Percentiles rank a stretch among this genome's conserved stretches.
Conservation (phyloP, 2,329 filamentous ascomycete species). For the Xylariaceae sp. region DNA sequence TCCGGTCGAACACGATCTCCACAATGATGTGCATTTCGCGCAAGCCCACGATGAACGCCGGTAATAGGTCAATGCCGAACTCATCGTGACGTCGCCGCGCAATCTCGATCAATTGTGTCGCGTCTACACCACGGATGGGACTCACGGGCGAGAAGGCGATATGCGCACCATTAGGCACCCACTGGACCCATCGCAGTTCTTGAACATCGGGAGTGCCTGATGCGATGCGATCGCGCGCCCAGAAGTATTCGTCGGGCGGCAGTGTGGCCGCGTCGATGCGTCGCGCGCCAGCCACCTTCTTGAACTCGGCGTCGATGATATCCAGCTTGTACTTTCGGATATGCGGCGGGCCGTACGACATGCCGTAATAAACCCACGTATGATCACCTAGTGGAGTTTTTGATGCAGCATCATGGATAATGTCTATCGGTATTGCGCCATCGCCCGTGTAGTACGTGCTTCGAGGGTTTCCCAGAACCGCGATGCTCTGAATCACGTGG, state of each 20-base stretch:
- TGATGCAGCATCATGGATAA: slow-evolving; percentile 42
- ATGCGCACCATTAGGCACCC: slow-evolving; percentile 53
- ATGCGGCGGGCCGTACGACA: slow-evolving; percentile 44
- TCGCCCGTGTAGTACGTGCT: slow-evolving; percentile 42
- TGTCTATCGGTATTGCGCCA: slow-evolving; percentile 42
- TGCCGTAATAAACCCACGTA: slow-evolving; percentile 47
- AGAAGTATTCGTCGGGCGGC: slow-evolving; percentile 44
- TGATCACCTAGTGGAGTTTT: slow-evolving; percentile 43
- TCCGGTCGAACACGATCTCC: slow-evolving; percentile 44
- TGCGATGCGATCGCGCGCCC: slow-evolving; percentile 41
- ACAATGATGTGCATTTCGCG: slow-evolving; percentile 53
- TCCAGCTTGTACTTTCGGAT: slow-evolving; percentile 44
- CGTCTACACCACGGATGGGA: slow-evolving; percentile 51
- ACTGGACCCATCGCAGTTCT: slow-evolving; percentile 51
- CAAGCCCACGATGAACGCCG: slow-evolving; percentile 48
- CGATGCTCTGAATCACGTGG: slow-evolving; percentile 46
- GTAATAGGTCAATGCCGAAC: slow-evolving; percentile 49
- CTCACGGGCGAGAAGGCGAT: slow-evolving; percentile 54
- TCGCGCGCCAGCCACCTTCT: slow-evolving; percentile 40
- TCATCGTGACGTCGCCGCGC: slow-evolving; percentile 44
- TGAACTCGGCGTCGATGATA: slow-evolving; percentile 45
- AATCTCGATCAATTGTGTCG: slow-evolving; percentile 46
- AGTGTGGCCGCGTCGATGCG: slow-evolving; percentile 45
- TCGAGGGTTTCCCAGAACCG: slow-evolving; percentile 45
- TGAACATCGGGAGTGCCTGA: slow-evolving; percentile 47